phyloP scores from a whole-genome alignment of 306 rosid genomes.

The Ceratonia siliqua region DNA sequence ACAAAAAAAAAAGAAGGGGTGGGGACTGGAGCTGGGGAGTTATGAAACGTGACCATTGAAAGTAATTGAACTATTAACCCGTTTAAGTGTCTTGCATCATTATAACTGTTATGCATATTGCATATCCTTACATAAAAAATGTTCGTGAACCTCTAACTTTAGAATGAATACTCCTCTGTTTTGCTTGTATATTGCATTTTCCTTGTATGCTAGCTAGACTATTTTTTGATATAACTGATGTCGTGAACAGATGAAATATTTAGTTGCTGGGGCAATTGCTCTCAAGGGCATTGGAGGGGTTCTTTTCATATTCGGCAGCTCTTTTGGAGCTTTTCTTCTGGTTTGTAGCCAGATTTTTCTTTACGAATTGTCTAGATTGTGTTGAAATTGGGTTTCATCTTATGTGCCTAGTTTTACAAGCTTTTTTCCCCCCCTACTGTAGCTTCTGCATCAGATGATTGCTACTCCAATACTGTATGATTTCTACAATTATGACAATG shows the following conservation, averaged over 20 bases:
- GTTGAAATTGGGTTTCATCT: slow-evolving; percentile 15
- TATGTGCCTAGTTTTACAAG: slow-evolving; percentile 7
- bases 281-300: slow-evolving; percentile 61
- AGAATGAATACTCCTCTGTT: slow-evolving; percentile 20
- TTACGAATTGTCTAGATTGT: background rate
- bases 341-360: slow-evolving; percentile 39
- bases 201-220: slow-evolving; percentile 2
- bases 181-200: background rate
- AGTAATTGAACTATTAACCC: slow-evolving; percentile 11
- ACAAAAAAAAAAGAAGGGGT: background rate
- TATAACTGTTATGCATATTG: slow-evolving; percentile 19
- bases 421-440: slow-evolving; percentile 22
- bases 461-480: slow-evolving; percentile 52
- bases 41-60: slow-evolving; percentile 5
- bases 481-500: slow-evolving; percentile 55
- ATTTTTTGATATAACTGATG: slow-evolving; percentile 27
- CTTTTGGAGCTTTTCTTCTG: slow-evolving; percentile 59
- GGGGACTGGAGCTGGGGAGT: slow-evolving; percentile 10
- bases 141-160: background rate
- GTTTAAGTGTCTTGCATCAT: slow-evolving; percentile 15
- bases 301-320: slow-evolving; percentile 54
- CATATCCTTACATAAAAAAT: background rate
- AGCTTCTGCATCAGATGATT: slow-evolving; percentile 60
- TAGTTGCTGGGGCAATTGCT: slow-evolving; percentile 48
- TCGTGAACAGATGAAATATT: slow-evolving; percentile 42